These are phyloP conservation scores for Suillus spraguei DNA, from an alignment of 768 basidiomycete genomes.

Conservation along the genomic window DNA sequence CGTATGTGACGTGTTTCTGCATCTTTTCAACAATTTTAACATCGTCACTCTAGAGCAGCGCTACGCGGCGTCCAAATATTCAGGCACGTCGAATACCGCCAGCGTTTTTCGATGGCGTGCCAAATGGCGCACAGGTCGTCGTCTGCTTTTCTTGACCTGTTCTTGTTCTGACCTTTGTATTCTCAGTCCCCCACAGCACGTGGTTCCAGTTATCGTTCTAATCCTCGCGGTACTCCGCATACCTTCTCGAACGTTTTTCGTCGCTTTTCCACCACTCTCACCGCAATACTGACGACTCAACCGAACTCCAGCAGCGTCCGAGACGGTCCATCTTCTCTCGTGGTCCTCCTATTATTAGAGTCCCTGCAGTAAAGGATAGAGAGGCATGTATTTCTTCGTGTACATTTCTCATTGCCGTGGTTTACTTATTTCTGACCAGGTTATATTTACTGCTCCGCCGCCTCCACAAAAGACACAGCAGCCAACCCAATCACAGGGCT, in stretches of 20 bases:
- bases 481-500: neutral
- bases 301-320: neutral
- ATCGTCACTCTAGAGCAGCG: no score
- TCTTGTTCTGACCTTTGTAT: neutral
- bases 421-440: neutral
- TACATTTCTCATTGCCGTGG: neutral
- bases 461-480: neutral
- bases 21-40: no score
- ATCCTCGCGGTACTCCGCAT: neutral
- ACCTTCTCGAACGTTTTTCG: neutral
- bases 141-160: neutral
- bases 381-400: neutral
- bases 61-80: no score
- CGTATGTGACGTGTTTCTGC: no score
- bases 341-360: neutral
- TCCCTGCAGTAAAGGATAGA: neutral
- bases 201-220: neutral
- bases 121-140: neutral
- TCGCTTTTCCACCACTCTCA: neutral
- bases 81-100: neutral
- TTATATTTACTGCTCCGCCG: neutral
- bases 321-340: no score
- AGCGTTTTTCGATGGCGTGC: neutral
- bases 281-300: neutral
- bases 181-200: neutral